Conservation (phyloP, 345 rosid species). For the Acer saccharum region DNA sequence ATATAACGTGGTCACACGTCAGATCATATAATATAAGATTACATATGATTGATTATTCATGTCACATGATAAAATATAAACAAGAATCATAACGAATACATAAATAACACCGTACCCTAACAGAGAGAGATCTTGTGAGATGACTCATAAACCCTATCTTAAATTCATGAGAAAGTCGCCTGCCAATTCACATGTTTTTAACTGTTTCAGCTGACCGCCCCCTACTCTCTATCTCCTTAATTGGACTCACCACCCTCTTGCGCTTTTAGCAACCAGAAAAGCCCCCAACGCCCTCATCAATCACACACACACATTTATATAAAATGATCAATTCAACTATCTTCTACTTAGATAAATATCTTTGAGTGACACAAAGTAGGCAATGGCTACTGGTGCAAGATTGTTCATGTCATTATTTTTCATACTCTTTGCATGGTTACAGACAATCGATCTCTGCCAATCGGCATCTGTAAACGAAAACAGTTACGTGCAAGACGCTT, state of each 20-base stretch:
- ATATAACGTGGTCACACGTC: no score
- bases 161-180: slow-evolving; percentile 40
- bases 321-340: not conserved
- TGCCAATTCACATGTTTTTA: slow-evolving; percentile 43
- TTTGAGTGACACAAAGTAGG: not conserved
- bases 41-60: no score
- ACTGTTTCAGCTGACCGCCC: slow-evolving; percentile 14
- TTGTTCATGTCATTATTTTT: slow-evolving; percentile 5
- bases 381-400: slow-evolving; percentile 8
- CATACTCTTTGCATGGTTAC: slow-evolving; percentile 32
- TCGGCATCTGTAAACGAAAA: slow-evolving; percentile 18
- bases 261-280: slow-evolving; percentile 27
- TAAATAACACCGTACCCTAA: not conserved
- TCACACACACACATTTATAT: no score
- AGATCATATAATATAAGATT: no score
- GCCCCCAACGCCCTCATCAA: not conserved
- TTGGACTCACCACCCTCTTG: slow-evolving; percentile 45
- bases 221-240: slow-evolving; percentile 25
- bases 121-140: not conserved
- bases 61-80: no score
- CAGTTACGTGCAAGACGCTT: slow-evolving; percentile 63
- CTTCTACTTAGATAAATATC: not conserved
- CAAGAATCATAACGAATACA: no score
- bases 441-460: slow-evolving; percentile 9
- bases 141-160: not conserved